Conservation (phyloP, 2,329 filamentous ascomycete species). For the Alternaria hordeiaustralica region DNA sequence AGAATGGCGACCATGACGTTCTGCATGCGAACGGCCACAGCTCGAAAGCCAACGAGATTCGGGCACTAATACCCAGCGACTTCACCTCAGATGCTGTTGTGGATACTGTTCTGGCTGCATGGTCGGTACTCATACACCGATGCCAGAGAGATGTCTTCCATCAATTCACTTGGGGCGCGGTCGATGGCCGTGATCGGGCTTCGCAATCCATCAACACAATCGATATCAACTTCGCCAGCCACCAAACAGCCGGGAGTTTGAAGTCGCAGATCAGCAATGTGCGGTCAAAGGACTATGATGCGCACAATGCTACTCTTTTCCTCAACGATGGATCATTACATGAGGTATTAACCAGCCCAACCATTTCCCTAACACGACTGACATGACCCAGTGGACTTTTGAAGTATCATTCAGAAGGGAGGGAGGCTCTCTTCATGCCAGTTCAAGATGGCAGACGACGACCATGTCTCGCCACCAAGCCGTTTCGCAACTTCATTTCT, state of each 20-base stretch:
- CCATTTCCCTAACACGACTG: not conserved
- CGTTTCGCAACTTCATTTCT: conserved; percentile 51
- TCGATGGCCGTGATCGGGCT: conserved; percentile 1
- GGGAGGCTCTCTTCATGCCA: conserved; percentile 41
- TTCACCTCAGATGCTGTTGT: conserved; percentile 18
- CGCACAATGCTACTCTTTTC: conserved; percentile 21
- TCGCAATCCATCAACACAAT: conserved; percentile 25
- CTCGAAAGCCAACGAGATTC: conserved; percentile 22
- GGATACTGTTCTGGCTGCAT: conserved; percentile 37
- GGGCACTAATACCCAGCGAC: conserved; percentile 17
- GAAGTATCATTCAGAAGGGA: conserved; percentile 34
- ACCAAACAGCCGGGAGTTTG: conserved; percentile 21
- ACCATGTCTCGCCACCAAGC: conserved; percentile 54
- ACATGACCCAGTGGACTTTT: conserved; percentile 37
- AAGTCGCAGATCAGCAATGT: conserved; percentile 19
- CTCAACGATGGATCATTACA: conserved; percentile 39
- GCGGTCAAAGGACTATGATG: conserved; percentile 18
- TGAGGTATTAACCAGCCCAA: conserved; percentile 26
- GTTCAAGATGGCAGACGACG: conserved; percentile 52
- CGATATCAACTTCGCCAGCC: conserved; percentile 24
- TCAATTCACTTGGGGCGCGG: conserved; percentile 36
- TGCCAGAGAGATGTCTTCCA: conserved; percentile 43
- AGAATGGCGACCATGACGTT: conserved; percentile 3
- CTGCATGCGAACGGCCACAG: conserved; percentile 5
- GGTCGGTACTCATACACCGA: conserved; percentile 39